These are phyloP conservation scores for Zostera marina DNA, from an alignment of 116 monocot species.

Conservation along the genomic window DNA sequence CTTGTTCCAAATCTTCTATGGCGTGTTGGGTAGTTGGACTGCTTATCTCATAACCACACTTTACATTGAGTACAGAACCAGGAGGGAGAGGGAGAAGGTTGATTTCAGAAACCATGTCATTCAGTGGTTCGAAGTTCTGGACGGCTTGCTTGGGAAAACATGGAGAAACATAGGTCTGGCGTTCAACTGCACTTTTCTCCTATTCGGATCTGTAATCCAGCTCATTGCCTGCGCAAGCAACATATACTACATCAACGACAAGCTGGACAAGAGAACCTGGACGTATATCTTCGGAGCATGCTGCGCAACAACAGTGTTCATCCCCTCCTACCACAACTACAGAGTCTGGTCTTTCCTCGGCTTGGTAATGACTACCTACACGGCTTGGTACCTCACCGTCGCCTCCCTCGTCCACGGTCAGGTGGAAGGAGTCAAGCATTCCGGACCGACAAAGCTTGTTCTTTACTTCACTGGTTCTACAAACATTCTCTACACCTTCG, in stretches of 20 bases:
- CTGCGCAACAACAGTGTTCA: slow-evolving; percentile 93
- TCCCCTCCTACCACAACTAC: slow-evolving; percentile 95
- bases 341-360: slow-evolving; percentile 93
- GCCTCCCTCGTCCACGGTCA: slow-evolving; percentile 85
- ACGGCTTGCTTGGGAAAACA: slow-evolving; percentile 82
- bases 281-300: slow-evolving; percentile 96
- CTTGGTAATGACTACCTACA: slow-evolving; percentile 88
- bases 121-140: slow-evolving; percentile 95
- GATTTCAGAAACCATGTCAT: slow-evolving; percentile 92
- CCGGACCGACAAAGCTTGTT: slow-evolving; percentile 74
- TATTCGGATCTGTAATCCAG: slow-evolving; percentile 96
- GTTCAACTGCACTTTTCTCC: slow-evolving; percentile 95
- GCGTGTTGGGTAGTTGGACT: slow-evolving; percentile 89
- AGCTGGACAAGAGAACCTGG: slow-evolving; percentile 96
- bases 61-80: slow-evolving; percentile 82
- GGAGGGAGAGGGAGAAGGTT: slow-evolving; percentile 92
- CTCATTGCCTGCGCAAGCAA: slow-evolving; percentile 97
- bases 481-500: slow-evolving; percentile 99
- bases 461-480: slow-evolving; percentile 94
- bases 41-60: slow-evolving; percentile 86
- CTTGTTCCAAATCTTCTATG: slow-evolving; percentile 75
- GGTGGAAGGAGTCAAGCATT: slow-evolving; percentile 89
- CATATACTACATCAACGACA: slow-evolving; percentile 94
- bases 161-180: slow-evolving; percentile 88
- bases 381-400: slow-evolving; percentile 86